These are phyloP conservation scores for Oryza australiensis DNA, from an alignment of 176 grass and related monocot genomes.

Conservation along the genomic window DNA sequence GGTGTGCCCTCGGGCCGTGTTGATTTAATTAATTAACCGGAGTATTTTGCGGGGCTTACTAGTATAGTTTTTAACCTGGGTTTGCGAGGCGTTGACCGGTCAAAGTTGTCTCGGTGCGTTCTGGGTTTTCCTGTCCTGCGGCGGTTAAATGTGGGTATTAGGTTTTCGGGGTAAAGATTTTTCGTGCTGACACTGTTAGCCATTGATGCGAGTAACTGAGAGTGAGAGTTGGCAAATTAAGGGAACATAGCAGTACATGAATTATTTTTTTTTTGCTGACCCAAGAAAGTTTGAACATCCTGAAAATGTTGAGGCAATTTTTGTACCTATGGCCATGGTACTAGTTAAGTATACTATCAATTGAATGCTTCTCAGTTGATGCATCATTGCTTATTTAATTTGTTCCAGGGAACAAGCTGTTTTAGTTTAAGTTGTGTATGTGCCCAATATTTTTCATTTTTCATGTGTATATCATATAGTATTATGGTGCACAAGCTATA, in stretches of 20 bases:
- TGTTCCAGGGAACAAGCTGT: neutral
- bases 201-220: neutral
- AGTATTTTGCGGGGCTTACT: neutral
- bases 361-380: too few relatives aligned
- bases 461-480: neutral
- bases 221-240: neutral
- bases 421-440: neutral
- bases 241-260: neutral
- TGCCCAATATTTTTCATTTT: neutral
- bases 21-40: neutral
- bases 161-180: neutral
- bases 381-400: too few relatives aligned
- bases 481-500: neutral
- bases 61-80: too few relatives aligned
- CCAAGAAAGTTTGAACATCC: neutral
- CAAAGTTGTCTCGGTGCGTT: slow-evolving; percentile 26
- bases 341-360: too few relatives aligned
- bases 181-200: neutral
- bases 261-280: neutral
- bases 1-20: neutral
- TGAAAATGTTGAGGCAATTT: neutral
- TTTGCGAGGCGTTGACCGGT: slow-evolving; percentile 30
- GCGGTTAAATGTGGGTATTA: neutral
- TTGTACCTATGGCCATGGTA: too few relatives aligned
- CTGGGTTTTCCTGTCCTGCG: neutral